Evolutionary conservation across 306 rosid species (phyloP), one percentile per base, ranked within the genome.

Genomic region (Cajanus cajan): DNA sequence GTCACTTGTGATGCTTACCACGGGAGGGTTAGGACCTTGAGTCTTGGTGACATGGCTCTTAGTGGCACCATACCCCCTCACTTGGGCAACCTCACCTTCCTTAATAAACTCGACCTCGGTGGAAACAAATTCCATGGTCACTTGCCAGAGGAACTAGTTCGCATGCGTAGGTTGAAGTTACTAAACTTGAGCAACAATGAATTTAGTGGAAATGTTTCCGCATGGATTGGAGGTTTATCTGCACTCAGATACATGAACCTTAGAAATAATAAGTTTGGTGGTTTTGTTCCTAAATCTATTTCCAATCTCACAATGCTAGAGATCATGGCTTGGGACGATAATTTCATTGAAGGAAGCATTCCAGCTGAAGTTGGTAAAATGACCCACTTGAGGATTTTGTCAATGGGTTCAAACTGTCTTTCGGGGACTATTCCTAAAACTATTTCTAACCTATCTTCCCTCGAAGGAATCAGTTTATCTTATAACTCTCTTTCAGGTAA

Each of bases 41-140:
- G 48, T 12, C 79, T 71, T 62, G 14, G 58, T 37, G 34, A 63
- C 22, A 50, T 50, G 74, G 67, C 24, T 39, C 78, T 80, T 25
- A 37, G 12, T 0, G 83, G 83, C 8, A 72, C 22, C 45, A 16
- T 72, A 24, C 64, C 83, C 28, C 45, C 78, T 5, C 39, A 25
- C 5, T 2, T 80, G 45, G 79, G 83, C 10, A 80, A 80, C 50
- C 83, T 80, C 24, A 37, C 83, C 1, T 72, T 80, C 13, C 83
- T 80, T 54, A 6, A 39, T 48, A 44, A 63, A 21, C 79, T 72
- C 14, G 10, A 73, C 15, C 25, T 72, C 14, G 50, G 59, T 39
- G 21, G 33, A 34, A 80, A 80, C 37, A 13, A 2, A 33, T 80
- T 64, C 31, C 33, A 63, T 52, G 51, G 54, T 31, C 6, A 80